phyloP scores from a whole-genome alignment of 768 basidiomycete genomes.

The Mrakia gelida region DNA sequence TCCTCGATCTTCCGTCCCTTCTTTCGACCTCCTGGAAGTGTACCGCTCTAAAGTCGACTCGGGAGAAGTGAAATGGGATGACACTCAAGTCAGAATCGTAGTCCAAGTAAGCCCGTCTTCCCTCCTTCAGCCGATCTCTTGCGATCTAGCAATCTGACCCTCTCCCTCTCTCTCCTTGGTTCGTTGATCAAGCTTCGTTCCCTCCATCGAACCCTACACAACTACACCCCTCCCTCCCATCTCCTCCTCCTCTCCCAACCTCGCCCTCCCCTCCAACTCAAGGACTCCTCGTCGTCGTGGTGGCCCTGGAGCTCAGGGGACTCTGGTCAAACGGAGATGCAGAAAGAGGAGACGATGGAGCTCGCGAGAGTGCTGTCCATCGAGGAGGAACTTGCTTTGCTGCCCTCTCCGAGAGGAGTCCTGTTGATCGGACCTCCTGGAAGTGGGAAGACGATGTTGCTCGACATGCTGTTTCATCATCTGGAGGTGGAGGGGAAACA shows the following conservation, averaged over 20 bases:
- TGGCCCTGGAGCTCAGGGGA: conserved; percentile 18
- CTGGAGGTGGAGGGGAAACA: conserved; percentile 17
- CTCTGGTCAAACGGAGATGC: not conserved
- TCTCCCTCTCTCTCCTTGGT: too few relatives aligned
- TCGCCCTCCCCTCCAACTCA: not conserved
- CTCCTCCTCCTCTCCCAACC: conserved; percentile 14
- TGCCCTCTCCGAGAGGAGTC: conserved; percentile 11
- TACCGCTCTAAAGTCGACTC: conserved; percentile 21
- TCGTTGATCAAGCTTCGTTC: conserved; percentile 14
- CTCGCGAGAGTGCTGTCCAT: conserved; percentile 19
- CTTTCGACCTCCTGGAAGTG: conserved; percentile 21
- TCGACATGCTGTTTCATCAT: conserved; percentile 27
- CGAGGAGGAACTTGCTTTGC: conserved; percentile 22
- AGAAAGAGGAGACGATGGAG: conserved; percentile 18
- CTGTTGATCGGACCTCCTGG: conserved; percentile 29
- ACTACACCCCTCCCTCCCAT: conserved; percentile 20
- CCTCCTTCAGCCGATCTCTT: not conserved
- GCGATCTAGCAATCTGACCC: not conserved
- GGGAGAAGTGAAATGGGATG: conserved; percentile 29
- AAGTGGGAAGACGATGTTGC: conserved; percentile 25
- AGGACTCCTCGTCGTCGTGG: not conserved
- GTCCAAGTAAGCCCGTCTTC: not conserved
- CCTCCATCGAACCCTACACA: conserved; percentile 12
- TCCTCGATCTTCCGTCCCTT: not conserved
- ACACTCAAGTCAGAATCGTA: conserved; percentile 24